Base-by-base conservation (phyloP, 805 yeast genomes). In the Maudiozyma saulgeensis region DNA sequence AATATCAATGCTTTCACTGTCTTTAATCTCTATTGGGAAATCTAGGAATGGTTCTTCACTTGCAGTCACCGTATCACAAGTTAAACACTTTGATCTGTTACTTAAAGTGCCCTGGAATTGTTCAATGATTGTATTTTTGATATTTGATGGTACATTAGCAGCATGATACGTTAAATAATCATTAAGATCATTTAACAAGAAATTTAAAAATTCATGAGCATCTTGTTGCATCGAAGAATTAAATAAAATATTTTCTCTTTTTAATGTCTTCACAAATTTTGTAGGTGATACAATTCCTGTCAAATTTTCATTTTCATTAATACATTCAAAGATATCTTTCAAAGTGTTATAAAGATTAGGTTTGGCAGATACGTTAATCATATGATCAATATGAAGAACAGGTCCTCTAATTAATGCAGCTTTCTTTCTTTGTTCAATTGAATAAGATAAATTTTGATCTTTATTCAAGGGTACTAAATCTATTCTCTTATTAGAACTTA, bases 181-280 rank as follows among this genome's bases (percentile, higher is more conserved):
- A 45, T 85, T 70, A 16, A 84, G 74, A 53, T 86, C 89, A 66
- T 93, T 93, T 47, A 93, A 71, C 56, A 90, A 64, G 61, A 86
- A 90, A 64, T 90, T 91, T 62, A 90, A 75, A 66, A 93, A 93
- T 68, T 93, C 99, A 67, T 93, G 99, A 5, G 98, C 97, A 71
- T 93, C 99, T 63, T 93, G 99, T 64, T 93, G 99, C 96, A 89
- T 90, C 41, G 86, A 81, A 50, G 88, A 83, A 53, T 96, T 74
- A 66, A 93, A 93, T 58, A 91, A 70, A 57, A 82, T 86, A 63
- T 91, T 93, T 55, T 87, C 90, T 49, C 77, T 77, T 64, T 88
- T 91, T 48, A 91, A 71, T 47, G 83, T 82, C 43, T 80, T 83
- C 42, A 93, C 78, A 45, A 93, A 76, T 56, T 78, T 76, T 28